phyloP scores from a whole-genome alignment of 2,329 filamentous ascomycete genomes.

The Cytospora leucostoma region DNA sequence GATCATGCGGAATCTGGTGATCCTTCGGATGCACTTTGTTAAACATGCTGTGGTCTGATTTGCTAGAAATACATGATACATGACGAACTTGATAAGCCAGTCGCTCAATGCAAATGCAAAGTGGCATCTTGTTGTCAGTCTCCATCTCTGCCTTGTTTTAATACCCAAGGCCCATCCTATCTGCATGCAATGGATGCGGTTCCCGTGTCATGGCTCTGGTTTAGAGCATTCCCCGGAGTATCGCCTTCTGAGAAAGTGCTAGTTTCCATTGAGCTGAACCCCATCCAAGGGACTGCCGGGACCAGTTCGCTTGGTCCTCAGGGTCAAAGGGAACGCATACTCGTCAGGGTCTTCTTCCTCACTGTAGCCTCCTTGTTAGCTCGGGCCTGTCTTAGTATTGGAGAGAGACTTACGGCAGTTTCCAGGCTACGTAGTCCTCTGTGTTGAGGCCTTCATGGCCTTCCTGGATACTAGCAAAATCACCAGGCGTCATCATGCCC shows the following conservation, averaged over 20 bases:
- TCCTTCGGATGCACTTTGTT: neutral
- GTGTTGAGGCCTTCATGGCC: slow-evolving; percentile 89
- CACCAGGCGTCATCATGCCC: slow-evolving; percentile 98
- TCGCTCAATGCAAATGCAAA: slow-evolving; percentile 2
- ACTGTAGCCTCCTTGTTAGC: slow-evolving; percentile 46
- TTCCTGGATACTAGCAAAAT: slow-evolving; percentile 96
- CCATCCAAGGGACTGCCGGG: slow-evolving; percentile 45
- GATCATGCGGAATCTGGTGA: neutral
- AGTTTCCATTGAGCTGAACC: slow-evolving; percentile 45
- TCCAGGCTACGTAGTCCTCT: slow-evolving; percentile 98
- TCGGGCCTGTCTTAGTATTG: neutral
- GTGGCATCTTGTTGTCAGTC: neutral
- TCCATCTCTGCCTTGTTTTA: neutral
- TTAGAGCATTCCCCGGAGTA: slow-evolving; percentile 2
- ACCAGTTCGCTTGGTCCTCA: slow-evolving; percentile 54
- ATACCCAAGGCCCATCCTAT: neutral
- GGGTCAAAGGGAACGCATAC: slow-evolving; percentile 61
- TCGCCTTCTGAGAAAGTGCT: slow-evolving; percentile 25
- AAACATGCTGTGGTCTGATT: neutral
- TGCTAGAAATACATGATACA: neutral
- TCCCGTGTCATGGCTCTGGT: neutral
- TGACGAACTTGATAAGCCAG: neutral
- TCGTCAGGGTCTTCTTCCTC: slow-evolving; percentile 91
- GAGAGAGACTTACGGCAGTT: slow-evolving; percentile 77
- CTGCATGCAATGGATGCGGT: neutral